Conservation (phyloP, 2,329 filamentous ascomycete species). For the Apiospora hydei region DNA sequence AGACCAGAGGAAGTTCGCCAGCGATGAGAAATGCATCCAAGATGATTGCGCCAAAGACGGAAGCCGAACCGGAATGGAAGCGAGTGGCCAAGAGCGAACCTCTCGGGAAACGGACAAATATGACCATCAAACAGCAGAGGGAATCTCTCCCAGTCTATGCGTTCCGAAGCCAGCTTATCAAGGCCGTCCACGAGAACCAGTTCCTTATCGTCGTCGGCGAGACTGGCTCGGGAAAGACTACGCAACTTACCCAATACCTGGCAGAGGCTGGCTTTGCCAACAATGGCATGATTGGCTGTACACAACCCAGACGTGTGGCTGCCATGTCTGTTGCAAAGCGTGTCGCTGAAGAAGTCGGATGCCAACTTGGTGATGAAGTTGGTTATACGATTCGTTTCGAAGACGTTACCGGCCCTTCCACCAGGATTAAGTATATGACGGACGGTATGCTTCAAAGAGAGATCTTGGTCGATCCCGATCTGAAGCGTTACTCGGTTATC, state of each 20-base stretch:
- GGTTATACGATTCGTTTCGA: constrained; percentile 98
- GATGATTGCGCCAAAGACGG: constrained; percentile 62
- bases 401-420: constrained; percentile 85
- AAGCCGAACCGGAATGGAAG: constrained; percentile 92
- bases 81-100: constrained; percentile 81
- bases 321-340: constrained; percentile 98
- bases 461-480: constrained; percentile 88
- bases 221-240: constrained; percentile 97
- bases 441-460: constrained; percentile 98
- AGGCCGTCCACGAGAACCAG: constrained; percentile 87
- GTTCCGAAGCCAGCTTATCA: constrained; percentile 86
- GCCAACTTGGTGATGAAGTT: constrained; percentile 87
- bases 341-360: constrained; percentile 95
- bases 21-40: constrained; percentile 74
- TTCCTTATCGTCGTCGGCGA: constrained; percentile 96
- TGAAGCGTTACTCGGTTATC: constrained; percentile 91
- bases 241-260: constrained; percentile 93
- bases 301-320: constrained; percentile 94
- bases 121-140: constrained; percentile 95
- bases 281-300: constrained; percentile 90
- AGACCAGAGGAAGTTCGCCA: constrained; percentile 86
- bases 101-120: constrained; percentile 83
- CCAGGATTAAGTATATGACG: constrained; percentile 99
- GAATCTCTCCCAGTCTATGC: constrained; percentile 88
- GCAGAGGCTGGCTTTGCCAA: constrained; percentile 92